Conservation (phyloP, 1,284 basidiomycete species). For the Cryptococcus sp. region DNA sequence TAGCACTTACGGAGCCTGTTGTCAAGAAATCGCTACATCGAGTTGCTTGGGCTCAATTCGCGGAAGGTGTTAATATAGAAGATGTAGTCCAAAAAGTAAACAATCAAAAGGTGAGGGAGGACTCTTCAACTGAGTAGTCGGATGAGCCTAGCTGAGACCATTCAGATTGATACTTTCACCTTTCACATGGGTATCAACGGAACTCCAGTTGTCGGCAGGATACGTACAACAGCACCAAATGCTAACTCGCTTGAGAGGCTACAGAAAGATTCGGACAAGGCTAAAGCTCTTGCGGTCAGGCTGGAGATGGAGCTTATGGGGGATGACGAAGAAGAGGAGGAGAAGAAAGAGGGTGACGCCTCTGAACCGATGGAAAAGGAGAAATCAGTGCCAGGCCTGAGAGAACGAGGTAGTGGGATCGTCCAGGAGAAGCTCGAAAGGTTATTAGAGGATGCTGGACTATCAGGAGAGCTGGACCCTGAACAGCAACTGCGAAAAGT, state of each 20-base stretch:
- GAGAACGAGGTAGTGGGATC: slow-evolving; percentile 36
- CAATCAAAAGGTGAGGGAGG: slow-evolving; percentile 68
- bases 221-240: slow-evolving; percentile 73
- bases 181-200: slow-evolving; percentile 79
- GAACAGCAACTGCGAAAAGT: slow-evolving; percentile 27
- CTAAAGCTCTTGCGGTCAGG: slow-evolving; percentile 61
- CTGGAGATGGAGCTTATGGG: slow-evolving; percentile 62
- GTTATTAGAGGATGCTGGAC: slow-evolving; percentile 24
- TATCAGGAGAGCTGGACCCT: slow-evolving; percentile 28
- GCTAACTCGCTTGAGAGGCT: slow-evolving; percentile 72
- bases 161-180: slow-evolving; percentile 85
- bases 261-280: slow-evolving; percentile 69
- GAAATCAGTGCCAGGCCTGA: slow-evolving; percentile 9
- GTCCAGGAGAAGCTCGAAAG: slow-evolving; percentile 36
- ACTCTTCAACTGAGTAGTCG: not conserved
- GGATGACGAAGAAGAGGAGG: slow-evolving; percentile 44
- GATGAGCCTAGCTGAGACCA: slow-evolving; percentile 8
- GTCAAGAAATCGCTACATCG: slow-evolving; percentile 86
- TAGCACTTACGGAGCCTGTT: slow-evolving; percentile 82
- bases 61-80: slow-evolving; percentile 73
- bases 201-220: slow-evolving; percentile 68
- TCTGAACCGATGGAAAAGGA: slow-evolving; percentile 9
- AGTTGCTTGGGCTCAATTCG: slow-evolving; percentile 83
- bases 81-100: slow-evolving; percentile 65
- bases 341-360: slow-evolving; percentile 51